Conservation (phyloP, 352 stramenopile species). For the Phytopythium boreale region DNA sequence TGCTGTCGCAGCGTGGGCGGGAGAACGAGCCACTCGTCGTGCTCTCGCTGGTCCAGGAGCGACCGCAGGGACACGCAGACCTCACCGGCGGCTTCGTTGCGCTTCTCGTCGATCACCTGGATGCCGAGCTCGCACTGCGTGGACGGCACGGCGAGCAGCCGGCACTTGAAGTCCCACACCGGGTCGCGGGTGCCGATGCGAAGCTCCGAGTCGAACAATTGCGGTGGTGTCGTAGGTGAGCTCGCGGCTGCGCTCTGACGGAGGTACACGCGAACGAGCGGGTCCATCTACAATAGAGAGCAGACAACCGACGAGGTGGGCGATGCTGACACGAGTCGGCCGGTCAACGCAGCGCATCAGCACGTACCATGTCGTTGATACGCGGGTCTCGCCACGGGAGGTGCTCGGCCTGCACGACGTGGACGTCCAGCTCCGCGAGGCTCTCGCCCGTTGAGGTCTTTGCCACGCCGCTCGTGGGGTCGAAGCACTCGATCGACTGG, state of each 20-base stretch:
- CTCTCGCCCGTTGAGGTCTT: conserved; percentile 22
- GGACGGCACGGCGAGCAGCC: conserved; percentile 32
- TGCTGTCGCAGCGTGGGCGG: conserved; percentile 61
- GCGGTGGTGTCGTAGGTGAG: conserved; percentile 1
- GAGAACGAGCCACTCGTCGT: conserved; percentile 53
- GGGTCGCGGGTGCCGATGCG: conserved; percentile 45
- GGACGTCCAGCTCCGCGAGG: conserved; percentile 36
- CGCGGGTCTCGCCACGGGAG: conserved; percentile 49
- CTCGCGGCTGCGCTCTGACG: conserved; percentile 2
- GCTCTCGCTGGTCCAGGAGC: conserved; percentile 58
- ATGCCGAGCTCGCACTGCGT: conserved; percentile 37
- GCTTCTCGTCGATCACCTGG: conserved; percentile 51
- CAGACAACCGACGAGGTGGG: not conserved
- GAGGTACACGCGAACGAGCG: conserved; percentile 46
- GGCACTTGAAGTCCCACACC: conserved; percentile 33
- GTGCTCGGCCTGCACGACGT: conserved; percentile 39
- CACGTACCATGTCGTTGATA: conserved; percentile 37
- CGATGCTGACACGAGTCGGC: not conserved
- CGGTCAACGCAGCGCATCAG: not conserved
- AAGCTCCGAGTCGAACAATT: conserved; percentile 28
- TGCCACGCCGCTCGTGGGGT: conserved; percentile 25
- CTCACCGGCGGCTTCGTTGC: conserved; percentile 48
- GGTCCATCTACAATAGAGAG: conserved; percentile 43
- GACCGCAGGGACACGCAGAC: conserved; percentile 36
- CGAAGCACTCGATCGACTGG: conserved; percentile 22